A percentile compares a stretch with the other conserved stretches of the same genome.
Conservation (phyloP, 2,329 filamentous ascomycete species). For the Colletotrichum zoysiae region DNA sequence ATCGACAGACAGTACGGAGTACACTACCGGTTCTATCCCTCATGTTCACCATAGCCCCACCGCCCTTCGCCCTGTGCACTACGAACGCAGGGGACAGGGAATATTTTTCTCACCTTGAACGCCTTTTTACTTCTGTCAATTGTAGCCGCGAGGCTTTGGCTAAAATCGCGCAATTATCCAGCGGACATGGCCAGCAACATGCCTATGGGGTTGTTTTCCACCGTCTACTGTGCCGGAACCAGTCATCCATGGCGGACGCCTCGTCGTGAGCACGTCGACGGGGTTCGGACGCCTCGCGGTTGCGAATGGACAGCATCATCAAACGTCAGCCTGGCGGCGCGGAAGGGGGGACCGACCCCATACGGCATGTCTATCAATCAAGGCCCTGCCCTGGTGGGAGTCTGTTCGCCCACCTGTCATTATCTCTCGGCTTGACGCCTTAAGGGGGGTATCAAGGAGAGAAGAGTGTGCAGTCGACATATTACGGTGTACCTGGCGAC, state of each 20-base stretch:
- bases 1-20: neutral
- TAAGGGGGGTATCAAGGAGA: neutral
- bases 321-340: slow-evolving; percentile 20
- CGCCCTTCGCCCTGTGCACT: neutral
- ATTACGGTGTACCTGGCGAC: too few relatives aligned
- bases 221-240: neutral
- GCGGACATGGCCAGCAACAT: neutral
- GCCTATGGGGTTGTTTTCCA: neutral
- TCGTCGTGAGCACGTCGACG: slow-evolving; percentile 11
- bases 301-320: slow-evolving; percentile 36
- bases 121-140: neutral
- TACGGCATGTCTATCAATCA: neutral
- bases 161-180: neutral
- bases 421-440: neutral
- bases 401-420: neutral
- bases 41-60: neutral
- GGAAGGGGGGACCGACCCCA: neutral
- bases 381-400: neutral
- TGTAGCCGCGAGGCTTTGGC: slow-evolving; percentile 1
- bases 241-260: slow-evolving; percentile 27
- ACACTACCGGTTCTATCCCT: neutral
- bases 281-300: slow-evolving; percentile 28
- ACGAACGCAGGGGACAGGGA: neutral
- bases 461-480: neutral
- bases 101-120: neutral